Base-by-base conservation (phyloP, 78 protist genomes). In the Emiliania huxleyi region DNA sequence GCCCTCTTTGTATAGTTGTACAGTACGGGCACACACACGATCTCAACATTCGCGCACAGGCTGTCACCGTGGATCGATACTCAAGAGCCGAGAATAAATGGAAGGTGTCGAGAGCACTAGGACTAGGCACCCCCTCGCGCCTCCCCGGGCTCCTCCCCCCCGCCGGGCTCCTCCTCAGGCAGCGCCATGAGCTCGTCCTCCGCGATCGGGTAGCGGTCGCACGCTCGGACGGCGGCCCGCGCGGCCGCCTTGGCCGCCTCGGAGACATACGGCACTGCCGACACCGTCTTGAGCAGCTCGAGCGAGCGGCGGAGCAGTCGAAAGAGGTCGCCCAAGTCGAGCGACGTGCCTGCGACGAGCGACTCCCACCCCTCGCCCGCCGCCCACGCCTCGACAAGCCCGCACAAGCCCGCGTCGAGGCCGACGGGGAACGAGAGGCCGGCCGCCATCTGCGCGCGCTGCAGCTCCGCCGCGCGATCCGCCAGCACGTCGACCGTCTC, bases 371-470 rank as follows among this genome's bases (percentile, higher is more conserved):
- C 33, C 89, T 12, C 23, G n/a, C 89, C 89, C 40, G 2, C 33
- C 11, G 89, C 89, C 89, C 89, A 81, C 56, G 89, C 89, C 89
- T 81, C 48, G 33, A 81, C 89, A 0, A 81, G 49, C 56, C 56
- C 89, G 23, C 48, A 44, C 35, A 22, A 0, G 19, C 40, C 56
- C 12, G 42, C 56, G 18, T 44, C 52, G 4, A 26, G 23, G 18
- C 26, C 29, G 38, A 81, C 56, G 2, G 89, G 35, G 38, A 42
- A 81, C 29, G 21, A 0, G 25, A 81, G 38, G 33, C 89, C 89
- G 26, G 15, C 33, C 23, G 0, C 26, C 23, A 0, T 0, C 52
- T 81, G 89, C 29, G 55, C 56, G 33, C 4, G 22, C 21, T 0
- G 25, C 40, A 81, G 55, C 48, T 0, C 35, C 18, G 0, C 18